Base-by-base conservation (phyloP, 345 rosid species). In the Populus tremula region DNA sequence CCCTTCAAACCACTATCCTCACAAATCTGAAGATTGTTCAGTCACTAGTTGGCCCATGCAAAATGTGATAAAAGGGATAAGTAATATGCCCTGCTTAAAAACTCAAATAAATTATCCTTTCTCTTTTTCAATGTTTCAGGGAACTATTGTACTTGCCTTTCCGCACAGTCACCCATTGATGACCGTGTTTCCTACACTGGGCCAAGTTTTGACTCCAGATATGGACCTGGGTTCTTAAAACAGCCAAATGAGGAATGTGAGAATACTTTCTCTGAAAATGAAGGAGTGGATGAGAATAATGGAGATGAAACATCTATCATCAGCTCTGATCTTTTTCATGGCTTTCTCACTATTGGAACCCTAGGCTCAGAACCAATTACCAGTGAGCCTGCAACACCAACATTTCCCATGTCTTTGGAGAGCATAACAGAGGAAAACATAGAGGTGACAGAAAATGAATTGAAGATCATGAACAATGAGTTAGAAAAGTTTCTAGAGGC, bases 281-380 rank as follows among this genome's bases (percentile, higher is more conserved):
- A 86, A 80, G 78, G 39, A 63, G 74, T 41, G 18, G 79, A 80
- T 33, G 84, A 53, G 27, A 77, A 74, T 76, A 70, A 75, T 68
- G 74, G 78, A 75, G 88, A 85, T 68, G 84, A 81, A 81, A 74
- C 87, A 77, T 78, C 87, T 13, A 29, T 38, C 3, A 81, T 61
- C n/a, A 84, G 78, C 82, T 80, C 89, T 35, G 93, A 89, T 35
- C 83, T 85, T 38, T 92, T 92, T 82, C 85, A 87, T 77, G 98
- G 98, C 75, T 91, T 94, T 84, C 93, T 94, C 17, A 80, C 94
- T 77, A 91, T 94, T 80, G 98, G 98, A 84, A 91, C 97, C 77
- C 91, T 94, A 76, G 98, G 98, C 68, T 85, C 82, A 63, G 88
- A 87, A 77, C 84, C 83, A 74, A 72, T 72, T 72, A 73, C 77